phyloP scores from a whole-genome alignment of 192 early-diverging fungal species.

The Polychytrium aggregatum region DNA sequence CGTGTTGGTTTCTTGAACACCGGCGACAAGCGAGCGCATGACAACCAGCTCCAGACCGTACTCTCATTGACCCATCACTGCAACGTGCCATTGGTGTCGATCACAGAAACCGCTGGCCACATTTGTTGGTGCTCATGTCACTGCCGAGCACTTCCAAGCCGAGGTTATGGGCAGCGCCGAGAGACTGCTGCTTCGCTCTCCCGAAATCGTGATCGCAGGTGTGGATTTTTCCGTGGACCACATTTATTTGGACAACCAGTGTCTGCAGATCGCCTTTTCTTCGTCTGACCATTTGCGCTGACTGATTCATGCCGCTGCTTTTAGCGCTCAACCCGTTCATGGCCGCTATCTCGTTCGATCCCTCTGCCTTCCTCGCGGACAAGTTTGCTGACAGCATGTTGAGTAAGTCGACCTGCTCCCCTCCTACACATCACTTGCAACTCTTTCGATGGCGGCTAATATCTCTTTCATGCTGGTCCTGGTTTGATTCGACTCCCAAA shows the following conservation, averaged over 20 bases:
- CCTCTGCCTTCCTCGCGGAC: slow-evolving; percentile 41
- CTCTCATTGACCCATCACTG: slow-evolving; percentile 1
- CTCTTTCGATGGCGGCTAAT: slow-evolving; percentile 1
- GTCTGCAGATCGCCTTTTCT: no score
- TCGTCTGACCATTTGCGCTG: no score
- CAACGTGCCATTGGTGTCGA: slow-evolving; percentile 11
- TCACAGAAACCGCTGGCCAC: slow-evolving; percentile 35
- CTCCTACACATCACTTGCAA: background rate
- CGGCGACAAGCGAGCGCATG: no score
- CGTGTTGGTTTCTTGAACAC: no score
- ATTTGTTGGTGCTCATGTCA: slow-evolving; percentile 47
- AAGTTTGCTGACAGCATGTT: slow-evolving; percentile 41
- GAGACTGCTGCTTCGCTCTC: slow-evolving; percentile 71
- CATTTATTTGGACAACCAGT: no score
- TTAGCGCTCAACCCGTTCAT: slow-evolving; percentile 40
- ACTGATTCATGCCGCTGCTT: slow-evolving; percentile 6
- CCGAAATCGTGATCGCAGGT: slow-evolving; percentile 65
- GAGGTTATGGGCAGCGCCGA: slow-evolving; percentile 56
- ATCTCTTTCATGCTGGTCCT: no score
- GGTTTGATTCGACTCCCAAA: no score
- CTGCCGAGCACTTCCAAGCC: slow-evolving; percentile 35
- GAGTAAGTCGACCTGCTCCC: slow-evolving; percentile 6
- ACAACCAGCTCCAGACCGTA: no score
- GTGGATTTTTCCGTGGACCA: slow-evolving; percentile 2
- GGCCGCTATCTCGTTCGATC: slow-evolving; percentile 47